phyloP scores from a whole-genome alignment of 1,284 basidiomycete species.

The Rhodotorula sp. region DNA sequence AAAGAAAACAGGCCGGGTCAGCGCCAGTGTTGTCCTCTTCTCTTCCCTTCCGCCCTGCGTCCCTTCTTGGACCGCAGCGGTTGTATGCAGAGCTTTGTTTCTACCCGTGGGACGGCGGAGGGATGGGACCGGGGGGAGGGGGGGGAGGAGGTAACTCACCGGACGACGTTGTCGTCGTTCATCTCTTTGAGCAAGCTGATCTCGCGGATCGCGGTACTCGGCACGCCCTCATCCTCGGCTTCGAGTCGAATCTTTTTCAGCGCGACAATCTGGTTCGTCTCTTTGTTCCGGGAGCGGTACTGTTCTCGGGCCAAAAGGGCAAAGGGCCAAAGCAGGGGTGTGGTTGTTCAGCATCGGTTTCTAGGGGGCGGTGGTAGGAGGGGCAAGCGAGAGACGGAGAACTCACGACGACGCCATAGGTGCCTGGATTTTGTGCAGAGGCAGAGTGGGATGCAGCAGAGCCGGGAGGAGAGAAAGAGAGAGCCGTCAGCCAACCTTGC shows the following conservation, averaged over 20 bases:
- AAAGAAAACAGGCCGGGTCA: no score
- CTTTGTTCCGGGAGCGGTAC: conserved; percentile 49
- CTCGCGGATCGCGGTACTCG: conserved; percentile 94
- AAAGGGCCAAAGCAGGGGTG: not conserved
- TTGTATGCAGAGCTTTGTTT: no score
- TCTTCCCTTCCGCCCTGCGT: no score
- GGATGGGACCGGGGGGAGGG: no score
- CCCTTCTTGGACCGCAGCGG: no score
- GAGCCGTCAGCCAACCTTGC: conserved; percentile 14
- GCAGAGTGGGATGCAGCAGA: not conserved
- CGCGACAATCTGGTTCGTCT: conserved; percentile 75
- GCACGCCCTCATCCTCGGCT: conserved; percentile 96
- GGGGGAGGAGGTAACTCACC: no score
- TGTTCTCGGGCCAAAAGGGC: conserved; percentile 6
- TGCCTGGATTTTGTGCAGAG: conserved; percentile 60
- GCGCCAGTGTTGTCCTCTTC: no score
- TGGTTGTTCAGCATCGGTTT: not conserved
- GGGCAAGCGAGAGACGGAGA: no score
- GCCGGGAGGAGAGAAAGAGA: not conserved
- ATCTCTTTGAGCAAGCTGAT: conserved; percentile 96
- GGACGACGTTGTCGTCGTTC: conserved; percentile 91
- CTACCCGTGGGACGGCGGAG: no score
- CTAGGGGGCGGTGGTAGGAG: no score
- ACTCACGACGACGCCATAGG: conserved; percentile 94
- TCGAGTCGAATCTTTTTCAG: conserved; percentile 98